Conservation (phyloP, 768 basidiomycete genomes). For the Leucocoprinus birnbaumii region DNA sequence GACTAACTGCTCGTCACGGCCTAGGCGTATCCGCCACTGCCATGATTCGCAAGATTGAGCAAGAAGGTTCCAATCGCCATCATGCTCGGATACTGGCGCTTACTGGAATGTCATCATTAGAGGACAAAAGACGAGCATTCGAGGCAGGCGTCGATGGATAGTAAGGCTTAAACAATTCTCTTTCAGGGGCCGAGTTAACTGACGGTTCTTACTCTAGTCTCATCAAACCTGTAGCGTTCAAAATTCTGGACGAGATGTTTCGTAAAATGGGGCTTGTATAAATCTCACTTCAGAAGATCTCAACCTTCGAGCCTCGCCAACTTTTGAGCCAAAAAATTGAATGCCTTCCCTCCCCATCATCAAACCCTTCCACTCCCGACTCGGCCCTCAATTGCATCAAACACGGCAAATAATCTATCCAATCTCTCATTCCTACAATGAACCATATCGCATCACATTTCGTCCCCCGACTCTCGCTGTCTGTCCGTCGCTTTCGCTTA, state of each 20-base stretch:
- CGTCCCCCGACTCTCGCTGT: background rate
- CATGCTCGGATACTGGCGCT: constrained; percentile 74
- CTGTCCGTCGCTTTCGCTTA: background rate
- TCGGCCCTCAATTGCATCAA: background rate
- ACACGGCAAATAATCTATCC: background rate
- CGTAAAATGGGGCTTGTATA: constrained; percentile 57
- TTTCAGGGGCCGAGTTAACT: constrained; percentile 1
- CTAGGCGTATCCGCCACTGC: constrained; percentile 81
- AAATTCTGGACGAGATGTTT: constrained; percentile 83
- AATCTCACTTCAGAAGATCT: constrained; percentile 11
- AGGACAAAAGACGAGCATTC: constrained; percentile 90
- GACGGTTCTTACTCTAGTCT: constrained; percentile 51
- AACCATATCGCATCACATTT: background rate
- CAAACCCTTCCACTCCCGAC: background rate
- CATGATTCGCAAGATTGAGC: constrained; percentile 78
- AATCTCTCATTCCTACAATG: background rate
- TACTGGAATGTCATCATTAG: constrained; percentile 90
- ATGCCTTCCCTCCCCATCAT: background rate
- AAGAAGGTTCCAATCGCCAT: constrained; percentile 26
- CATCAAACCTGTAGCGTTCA: constrained; percentile 95
- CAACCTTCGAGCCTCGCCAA: background rate
- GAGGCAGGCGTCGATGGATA: constrained; percentile 95
- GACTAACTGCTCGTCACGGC: background rate
- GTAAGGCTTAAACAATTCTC: constrained; percentile 47
- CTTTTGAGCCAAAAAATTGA: background rate